A percentile compares a stretch with the other conserved stretches of the same genome.
phyloP scores from a whole-genome alignment of 805 yeast species.

The Cyberlindnera maclurae region DNA sequence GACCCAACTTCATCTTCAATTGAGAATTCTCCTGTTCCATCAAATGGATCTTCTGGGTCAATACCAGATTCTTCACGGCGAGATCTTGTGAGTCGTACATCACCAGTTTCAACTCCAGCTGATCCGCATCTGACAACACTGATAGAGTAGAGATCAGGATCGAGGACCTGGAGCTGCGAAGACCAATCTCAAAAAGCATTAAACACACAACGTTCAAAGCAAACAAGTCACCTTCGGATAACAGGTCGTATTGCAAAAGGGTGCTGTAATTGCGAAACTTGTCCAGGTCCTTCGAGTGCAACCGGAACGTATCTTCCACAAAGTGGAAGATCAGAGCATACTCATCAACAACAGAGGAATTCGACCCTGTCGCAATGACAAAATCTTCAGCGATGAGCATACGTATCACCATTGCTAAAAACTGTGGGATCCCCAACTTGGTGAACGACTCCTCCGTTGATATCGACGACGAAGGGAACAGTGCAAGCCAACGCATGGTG shows the following conservation, averaged over 20 bases:
- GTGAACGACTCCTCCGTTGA: not conserved
- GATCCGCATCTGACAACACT: constrained; percentile 9
- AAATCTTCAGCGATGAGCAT: not conserved
- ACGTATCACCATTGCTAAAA: not conserved
- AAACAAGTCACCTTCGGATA: constrained; percentile 6
- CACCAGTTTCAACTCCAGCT: constrained; percentile 9
- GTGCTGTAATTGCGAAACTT: constrained; percentile 6
- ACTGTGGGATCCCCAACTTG: not conserved
- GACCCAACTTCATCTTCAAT: constrained; percentile 6
- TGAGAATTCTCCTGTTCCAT: constrained; percentile 11
- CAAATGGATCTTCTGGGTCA: constrained; percentile 11
- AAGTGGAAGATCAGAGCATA: not conserved
- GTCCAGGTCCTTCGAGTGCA: not conserved
- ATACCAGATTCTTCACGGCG: constrained; percentile 14
- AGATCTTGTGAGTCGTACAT: constrained; percentile 18
- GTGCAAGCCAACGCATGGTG: constrained; percentile 4
- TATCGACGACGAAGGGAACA: constrained; percentile 3
- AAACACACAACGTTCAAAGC: constrained; percentile 11
- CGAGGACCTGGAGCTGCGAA: constrained; percentile 13
- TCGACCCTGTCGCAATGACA: not conserved
- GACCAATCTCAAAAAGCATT: constrained; percentile 14
- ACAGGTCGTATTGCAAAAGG: constrained; percentile 5
- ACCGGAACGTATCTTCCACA: not conserved
- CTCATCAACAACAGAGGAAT: not conserved
- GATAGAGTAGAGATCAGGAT: constrained; percentile 10